These are phyloP conservation scores for Leccinum fallax DNA, from an alignment of 1,284 basidiomycete species.

Conservation along the genomic window DNA sequence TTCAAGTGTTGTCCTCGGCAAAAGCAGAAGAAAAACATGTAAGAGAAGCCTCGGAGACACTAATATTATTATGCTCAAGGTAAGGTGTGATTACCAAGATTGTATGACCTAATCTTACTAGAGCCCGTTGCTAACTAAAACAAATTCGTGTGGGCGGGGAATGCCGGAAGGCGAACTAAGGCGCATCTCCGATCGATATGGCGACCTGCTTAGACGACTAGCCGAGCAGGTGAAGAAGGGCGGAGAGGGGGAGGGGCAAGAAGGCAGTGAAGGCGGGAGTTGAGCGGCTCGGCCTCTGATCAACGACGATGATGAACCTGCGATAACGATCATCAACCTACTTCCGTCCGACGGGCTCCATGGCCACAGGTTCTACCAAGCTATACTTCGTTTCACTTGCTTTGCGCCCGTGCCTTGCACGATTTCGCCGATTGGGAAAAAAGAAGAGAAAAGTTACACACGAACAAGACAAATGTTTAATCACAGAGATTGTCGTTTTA, in stretches of 20 bases:
- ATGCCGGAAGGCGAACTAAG: background rate
- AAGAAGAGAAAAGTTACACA: background rate
- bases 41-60: background rate
- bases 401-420: background rate
- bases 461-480: background rate
- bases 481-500: background rate
- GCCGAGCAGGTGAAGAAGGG: background rate
- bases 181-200: background rate
- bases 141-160: background rate
- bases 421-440: background rate
- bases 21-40: background rate
- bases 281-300: slow-evolving; percentile 8
- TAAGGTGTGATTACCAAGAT: background rate
- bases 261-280: slow-evolving; percentile 10
- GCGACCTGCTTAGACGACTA: background rate
- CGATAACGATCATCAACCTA: slow-evolving; percentile 16
- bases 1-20: background rate
- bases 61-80: background rate
- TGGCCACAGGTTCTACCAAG: background rate
- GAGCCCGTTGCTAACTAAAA: background rate
- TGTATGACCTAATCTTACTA: background rate
- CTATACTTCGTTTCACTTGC: background rate
- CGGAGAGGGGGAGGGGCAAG: background rate
- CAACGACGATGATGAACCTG: background rate
- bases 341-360: background rate